A percentile compares a stretch with the other conserved stretches of the same genome.
Evolutionary conservation across 2,329 filamentous ascomycete species (phyloP).

Genomic region (Hysterium pulicare): DNA sequence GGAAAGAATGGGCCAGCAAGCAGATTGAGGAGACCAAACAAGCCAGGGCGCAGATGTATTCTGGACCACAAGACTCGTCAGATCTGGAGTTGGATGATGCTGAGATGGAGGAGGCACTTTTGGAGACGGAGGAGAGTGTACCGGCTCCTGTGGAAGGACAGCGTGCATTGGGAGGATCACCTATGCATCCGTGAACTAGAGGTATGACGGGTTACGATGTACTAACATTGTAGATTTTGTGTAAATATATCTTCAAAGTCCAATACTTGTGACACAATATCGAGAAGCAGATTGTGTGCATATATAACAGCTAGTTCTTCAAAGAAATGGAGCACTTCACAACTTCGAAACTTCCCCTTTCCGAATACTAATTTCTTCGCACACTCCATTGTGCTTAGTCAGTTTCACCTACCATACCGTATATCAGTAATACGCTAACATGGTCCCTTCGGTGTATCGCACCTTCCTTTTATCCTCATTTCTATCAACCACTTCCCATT

Average conservation of each 20-base stretch:
- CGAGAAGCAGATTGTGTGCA: too few relatives aligned
- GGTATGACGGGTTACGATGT: conserved; percentile 5
- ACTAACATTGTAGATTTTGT: conserved; percentile 18
- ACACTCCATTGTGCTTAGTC: too few relatives aligned
- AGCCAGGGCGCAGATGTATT: conserved; percentile 41
- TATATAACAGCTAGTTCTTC: too few relatives aligned
- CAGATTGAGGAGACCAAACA: conserved; percentile 51
- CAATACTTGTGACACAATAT: too few relatives aligned
- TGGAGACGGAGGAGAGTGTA: conserved; percentile 31
- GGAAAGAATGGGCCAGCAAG: conserved; percentile 74
- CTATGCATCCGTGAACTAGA: conserved; percentile 30
- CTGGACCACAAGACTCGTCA: conserved; percentile 28
- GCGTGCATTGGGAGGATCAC: conserved; percentile 34
- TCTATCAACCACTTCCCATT: too few relatives aligned
- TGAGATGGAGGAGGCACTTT: conserved; percentile 28
- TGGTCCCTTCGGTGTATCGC: too few relatives aligned
- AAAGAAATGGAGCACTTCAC: too few relatives aligned
- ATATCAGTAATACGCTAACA: too few relatives aligned
- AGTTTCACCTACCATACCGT: too few relatives aligned
- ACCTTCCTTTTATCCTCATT: too few relatives aligned
- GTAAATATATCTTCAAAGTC: conserved; percentile 20
- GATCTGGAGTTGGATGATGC: conserved; percentile 22
- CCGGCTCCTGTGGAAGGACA: conserved; percentile 30
- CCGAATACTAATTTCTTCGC: too few relatives aligned
- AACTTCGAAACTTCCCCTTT: too few relatives aligned